Percentiles rank a stretch among this genome's conserved stretches.
These are phyloP conservation scores for Xylaria nigripes DNA, from an alignment of 495 filamentous ascomycete genomes.

Conservation along the genomic window DNA sequence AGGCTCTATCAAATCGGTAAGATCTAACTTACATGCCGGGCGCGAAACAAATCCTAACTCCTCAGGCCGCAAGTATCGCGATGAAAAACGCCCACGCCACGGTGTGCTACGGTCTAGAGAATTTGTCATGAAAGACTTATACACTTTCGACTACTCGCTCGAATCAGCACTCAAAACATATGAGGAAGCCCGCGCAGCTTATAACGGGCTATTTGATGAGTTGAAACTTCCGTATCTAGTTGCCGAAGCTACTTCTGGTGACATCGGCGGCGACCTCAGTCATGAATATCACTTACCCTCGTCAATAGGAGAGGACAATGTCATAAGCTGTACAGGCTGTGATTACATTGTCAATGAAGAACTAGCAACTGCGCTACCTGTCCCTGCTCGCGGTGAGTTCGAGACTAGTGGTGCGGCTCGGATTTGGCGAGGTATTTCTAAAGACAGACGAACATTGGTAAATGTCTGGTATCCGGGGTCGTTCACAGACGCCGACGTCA, in stretches of 20 bases:
- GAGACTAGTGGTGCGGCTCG: conserved; percentile 16
- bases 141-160: conserved; percentile 76
- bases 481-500: conserved; percentile 46
- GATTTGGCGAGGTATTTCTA: conserved; percentile 61
- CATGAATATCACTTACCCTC: conserved; percentile 89
- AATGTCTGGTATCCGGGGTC: conserved; percentile 55
- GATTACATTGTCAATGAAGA: conserved; percentile 81
- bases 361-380: conserved; percentile 41
- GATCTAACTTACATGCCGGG: conserved; percentile 11
- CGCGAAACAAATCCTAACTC: conserved; percentile 8
- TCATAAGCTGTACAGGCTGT: conserved; percentile 68
- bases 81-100: conserved; percentile 80
- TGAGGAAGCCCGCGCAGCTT: conserved; percentile 57
- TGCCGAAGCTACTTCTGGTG: conserved; percentile 86
- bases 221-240: conserved; percentile 76
- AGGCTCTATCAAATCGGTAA: conserved; percentile 85
- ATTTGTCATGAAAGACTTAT: conserved; percentile 97
- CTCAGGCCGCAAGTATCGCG: conserved; percentile 84
- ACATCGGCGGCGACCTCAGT: conserved; percentile 85
- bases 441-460: conserved; percentile 57
- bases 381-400: conserved; percentile 12
- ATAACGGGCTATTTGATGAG: conserved; percentile 68
- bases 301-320: conserved; percentile 73
- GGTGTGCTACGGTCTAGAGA: conserved; percentile 86
- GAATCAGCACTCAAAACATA: conserved; percentile 70